Evolutionary conservation across 371 early-diverging fungal genomes (phyloP).

Genomic region (Dichotomocladium elegans): DNA sequence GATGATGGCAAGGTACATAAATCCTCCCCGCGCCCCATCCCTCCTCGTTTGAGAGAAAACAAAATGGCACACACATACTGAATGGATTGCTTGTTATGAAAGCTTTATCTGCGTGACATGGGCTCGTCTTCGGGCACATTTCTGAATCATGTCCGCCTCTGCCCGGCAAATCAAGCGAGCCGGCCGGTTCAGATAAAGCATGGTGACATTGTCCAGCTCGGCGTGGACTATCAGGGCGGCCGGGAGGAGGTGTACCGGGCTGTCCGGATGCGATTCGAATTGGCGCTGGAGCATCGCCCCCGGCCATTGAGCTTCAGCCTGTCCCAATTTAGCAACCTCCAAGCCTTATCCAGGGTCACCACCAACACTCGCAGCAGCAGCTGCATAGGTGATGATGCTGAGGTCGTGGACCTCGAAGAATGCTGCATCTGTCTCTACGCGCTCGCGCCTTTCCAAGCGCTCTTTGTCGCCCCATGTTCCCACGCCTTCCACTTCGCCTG

Average conservation of each 20-base stretch:
- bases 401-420: slow-evolving; percentile 48
- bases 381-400: slow-evolving; percentile 1
- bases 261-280: slow-evolving; percentile 77
- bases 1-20: slow-evolving; percentile 64
- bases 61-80: neutral
- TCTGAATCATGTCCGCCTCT: slow-evolving; percentile 87
- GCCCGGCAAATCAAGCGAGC: slow-evolving; percentile 84
- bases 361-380: neutral
- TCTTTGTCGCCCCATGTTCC: slow-evolving; percentile 93
- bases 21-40: neutral
- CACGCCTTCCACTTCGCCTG: slow-evolving; percentile 96
- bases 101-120: slow-evolving; percentile 86
- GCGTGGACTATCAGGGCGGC: slow-evolving; percentile 97
- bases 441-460: slow-evolving; percentile 87
- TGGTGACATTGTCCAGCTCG: slow-evolving; percentile 93
- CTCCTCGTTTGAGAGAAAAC: neutral
- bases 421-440: slow-evolving; percentile 95
- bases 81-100: neutral
- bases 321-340: slow-evolving; percentile 24
- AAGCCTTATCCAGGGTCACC: slow-evolving; percentile 13
- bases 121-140: slow-evolving; percentile 96
- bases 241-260: slow-evolving; percentile 63
- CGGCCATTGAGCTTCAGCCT: slow-evolving; percentile 37
- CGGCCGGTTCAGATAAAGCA: slow-evolving; percentile 77
- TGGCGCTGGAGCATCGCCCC: slow-evolving; percentile 65